Percentiles rank a stretch among this genome's conserved stretches.
Conservation (phyloP, 176 grass and related monocot species). For the Typha latifolia region DNA sequence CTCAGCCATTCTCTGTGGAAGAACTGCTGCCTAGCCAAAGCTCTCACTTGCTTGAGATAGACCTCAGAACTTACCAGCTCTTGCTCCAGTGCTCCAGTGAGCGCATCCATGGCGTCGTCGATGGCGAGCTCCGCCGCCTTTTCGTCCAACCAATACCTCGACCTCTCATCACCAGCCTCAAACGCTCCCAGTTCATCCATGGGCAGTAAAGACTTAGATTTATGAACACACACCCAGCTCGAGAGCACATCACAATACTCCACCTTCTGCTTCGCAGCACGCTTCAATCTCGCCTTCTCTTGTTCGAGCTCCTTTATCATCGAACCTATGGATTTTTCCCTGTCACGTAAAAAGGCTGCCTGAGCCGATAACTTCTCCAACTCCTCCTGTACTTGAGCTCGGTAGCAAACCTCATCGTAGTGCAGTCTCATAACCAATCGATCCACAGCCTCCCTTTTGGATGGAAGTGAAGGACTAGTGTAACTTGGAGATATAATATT, state of each 20-base stretch:
- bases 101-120: constrained; percentile 7
- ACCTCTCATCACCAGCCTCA: neutral
- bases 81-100: neutral
- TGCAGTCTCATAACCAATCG: neutral
- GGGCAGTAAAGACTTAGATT: too few relatives aligned
- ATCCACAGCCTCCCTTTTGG: constrained; percentile 2
- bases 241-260: constrained; percentile 5
- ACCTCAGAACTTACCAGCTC: neutral
- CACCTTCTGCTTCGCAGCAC: constrained; percentile 7
- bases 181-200: neutral
- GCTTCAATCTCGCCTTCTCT: constrained; percentile 20
- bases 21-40: constrained; percentile 30
- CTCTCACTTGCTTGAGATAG: constrained; percentile 24
- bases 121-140: constrained; percentile 22
- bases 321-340: constrained; percentile 3
- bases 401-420: neutral
- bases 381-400: neutral
- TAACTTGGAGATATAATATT: too few relatives aligned
- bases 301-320: constrained; percentile 10
- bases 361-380: neutral
- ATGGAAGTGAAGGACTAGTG: neutral
- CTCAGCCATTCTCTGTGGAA: constrained; percentile 5
- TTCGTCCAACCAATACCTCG: constrained; percentile 8
- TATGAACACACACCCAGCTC: constrained; percentile 6
- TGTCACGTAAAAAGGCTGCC: constrained; percentile 3